Base-by-base conservation (phyloP, 345 rosid genomes). In the Bretschneidera sinensis region DNA sequence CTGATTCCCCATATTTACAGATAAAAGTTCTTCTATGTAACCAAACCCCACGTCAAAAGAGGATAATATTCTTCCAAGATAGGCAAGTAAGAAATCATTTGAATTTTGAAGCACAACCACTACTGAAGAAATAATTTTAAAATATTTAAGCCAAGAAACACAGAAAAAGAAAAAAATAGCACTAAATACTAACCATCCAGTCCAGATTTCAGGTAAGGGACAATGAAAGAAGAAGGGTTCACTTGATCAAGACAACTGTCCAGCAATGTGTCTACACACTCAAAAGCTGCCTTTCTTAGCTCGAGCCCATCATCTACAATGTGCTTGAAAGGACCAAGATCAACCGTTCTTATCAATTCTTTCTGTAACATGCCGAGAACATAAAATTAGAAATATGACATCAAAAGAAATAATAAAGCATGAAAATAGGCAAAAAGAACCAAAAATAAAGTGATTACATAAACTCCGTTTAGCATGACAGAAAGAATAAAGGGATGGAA, bases 241-340 rank as follows among this genome's bases (percentile, higher is more conserved):
- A 95, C 70, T 85, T 95, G 97, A 79, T 95, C 98, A 63, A 95
- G 99, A 70, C 96, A 95, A 69, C 74, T 86, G 69, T 86, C 96
- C 57, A 91, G 75, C 55, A 95, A 75, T 15, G 96, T 88, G 70
- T 83, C 92, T 24, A 91, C 98, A 68, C 99, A 88, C 73, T 95
- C 99, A 77, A 91, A 95, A 66, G 99, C 98, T 4, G 96, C 95
- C 74, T 95, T 95, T 69, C 99, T 89, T 71, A 95, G 74, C 74
- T 95, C 99, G 59, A 95, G 91, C 51, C 99, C 99, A 43, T 91
- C 99, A 70, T 95, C 99, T 31, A 95, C 96, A 25, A 81, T 80
- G 66, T 91, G 99, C 88, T 95, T 95, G 87, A 95, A 95, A 66
- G 99, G 99, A 33, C 99, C 98, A 23, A 91, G 91, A 76, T 95